These are phyloP conservation scores for Candida sonorensis DNA, from an alignment of 805 yeast species.

Conservation along the genomic window DNA sequence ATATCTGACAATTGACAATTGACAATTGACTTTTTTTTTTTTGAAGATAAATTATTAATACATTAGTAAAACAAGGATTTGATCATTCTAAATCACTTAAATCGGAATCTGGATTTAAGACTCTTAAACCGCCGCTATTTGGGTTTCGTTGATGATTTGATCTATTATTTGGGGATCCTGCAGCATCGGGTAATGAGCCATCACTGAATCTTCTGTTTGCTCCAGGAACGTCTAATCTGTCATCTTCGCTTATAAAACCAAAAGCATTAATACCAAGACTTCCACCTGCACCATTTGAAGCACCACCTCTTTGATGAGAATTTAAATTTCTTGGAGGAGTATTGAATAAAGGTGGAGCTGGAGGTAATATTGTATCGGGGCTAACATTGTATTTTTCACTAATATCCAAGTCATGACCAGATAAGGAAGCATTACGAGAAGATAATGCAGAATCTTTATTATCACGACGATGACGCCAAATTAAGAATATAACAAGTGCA, in stretches of 20 bases:
- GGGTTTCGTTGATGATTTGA: neutral
- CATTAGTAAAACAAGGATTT: neutral
- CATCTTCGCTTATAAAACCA: constrained; percentile 19
- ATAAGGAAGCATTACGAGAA: neutral
- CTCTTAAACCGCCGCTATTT: constrained; percentile 22
- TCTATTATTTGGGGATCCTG: constrained; percentile 10
- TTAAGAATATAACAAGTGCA: constrained; percentile 12
- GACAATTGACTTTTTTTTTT: no score
- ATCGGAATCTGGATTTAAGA: constrained; percentile 25
- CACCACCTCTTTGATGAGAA: no score
- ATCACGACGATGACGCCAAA: constrained; percentile 16
- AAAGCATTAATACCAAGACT: constrained; percentile 13
- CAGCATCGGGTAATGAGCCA: constrained; percentile 29
- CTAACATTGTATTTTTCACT: constrained; percentile 7
- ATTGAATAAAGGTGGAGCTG: constrained; percentile 2
- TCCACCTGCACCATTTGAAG: constrained; percentile 4
- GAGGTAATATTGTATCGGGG: constrained; percentile 6
- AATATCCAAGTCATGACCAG: neutral
- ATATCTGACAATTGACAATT: no score
- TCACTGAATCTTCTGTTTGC: constrained; percentile 28
- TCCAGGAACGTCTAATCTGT: constrained; percentile 17
- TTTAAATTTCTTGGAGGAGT: neutral
- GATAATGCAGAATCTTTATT: constrained; percentile 5
- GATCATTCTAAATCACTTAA: constrained; percentile 11
- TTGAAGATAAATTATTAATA: neutral